Evolutionary conservation across 306 rosid species (phyloP).

Genomic region (Vigna radiata): DNA sequence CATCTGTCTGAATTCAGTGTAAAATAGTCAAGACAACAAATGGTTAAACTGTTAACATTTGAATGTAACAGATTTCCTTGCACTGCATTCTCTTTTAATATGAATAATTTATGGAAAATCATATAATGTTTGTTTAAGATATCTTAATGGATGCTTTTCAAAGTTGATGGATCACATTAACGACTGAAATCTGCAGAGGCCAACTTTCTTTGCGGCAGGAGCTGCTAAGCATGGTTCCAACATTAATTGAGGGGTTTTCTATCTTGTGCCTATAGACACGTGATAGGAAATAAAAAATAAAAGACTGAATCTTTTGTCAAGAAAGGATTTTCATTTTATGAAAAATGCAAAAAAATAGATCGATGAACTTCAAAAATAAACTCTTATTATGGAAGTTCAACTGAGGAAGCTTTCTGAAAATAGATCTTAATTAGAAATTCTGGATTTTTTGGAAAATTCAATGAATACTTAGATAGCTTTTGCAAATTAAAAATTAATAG

Average conservation of each 20-base stretch:
- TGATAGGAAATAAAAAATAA: neutral
- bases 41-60: slow-evolving; percentile 4
- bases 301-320: neutral
- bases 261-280: neutral
- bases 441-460: neutral
- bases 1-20: slow-evolving; percentile 32
- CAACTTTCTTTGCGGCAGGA: slow-evolving; percentile 8
- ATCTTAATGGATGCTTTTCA: slow-evolving; percentile 23
- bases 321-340: neutral
- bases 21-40: neutral
- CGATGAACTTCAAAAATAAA: too few relatives aligned
- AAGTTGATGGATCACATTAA: slow-evolving; percentile 10
- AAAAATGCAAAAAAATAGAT: neutral
- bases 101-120: slow-evolving; percentile 10
- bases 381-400: slow-evolving; percentile 2
- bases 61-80: neutral
- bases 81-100: neutral
- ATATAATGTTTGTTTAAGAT: neutral
- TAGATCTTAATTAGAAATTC: neutral
- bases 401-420: slow-evolving; percentile 11
- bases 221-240: neutral
- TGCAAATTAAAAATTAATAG: slow-evolving; percentile 7
- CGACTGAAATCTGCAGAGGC: slow-evolving; percentile 31
- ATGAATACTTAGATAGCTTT: slow-evolving; percentile 25
- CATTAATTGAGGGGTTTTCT: neutral